phyloP scores from a whole-genome alignment of 768 basidiomycete species.

The Hygrocybe punicea region DNA sequence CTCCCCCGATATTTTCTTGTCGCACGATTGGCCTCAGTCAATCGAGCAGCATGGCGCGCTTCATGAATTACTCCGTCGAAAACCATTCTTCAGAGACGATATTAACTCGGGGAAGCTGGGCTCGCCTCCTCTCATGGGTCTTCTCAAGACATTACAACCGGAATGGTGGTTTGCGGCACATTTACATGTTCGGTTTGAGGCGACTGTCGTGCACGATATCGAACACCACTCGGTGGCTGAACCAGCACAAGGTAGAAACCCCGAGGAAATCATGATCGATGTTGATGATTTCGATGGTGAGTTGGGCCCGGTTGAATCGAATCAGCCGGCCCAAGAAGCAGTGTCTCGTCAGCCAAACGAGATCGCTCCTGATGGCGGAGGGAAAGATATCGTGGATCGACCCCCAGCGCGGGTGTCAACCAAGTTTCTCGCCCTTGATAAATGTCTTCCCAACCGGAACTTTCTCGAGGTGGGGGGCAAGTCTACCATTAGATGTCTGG shows the following conservation, averaged over 20 bases:
- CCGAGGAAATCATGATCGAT: slow-evolving; percentile 50
- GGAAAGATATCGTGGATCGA: slow-evolving; percentile 38
- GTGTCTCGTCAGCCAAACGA: slow-evolving; percentile 47
- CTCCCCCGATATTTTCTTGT: slow-evolving; percentile 74
- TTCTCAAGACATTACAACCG: slow-evolving; percentile 70
- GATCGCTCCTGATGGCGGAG: slow-evolving; percentile 47
- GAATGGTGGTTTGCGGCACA: slow-evolving; percentile 93
- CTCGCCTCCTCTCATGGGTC: slow-evolving; percentile 79
- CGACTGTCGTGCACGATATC: slow-evolving; percentile 47
- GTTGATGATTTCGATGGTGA: slow-evolving; percentile 34
- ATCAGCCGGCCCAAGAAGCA: too few relatives aligned
- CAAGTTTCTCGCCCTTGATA: slow-evolving; percentile 85
- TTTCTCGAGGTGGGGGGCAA: slow-evolving; percentile 68
- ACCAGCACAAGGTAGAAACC: slow-evolving; percentile 30
- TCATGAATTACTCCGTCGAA: slow-evolving; percentile 60
- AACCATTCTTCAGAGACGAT: slow-evolving; percentile 74
- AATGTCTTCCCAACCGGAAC: slow-evolving; percentile 71
- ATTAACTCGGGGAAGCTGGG: slow-evolving; percentile 66
- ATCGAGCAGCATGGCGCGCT: slow-evolving; percentile 83
- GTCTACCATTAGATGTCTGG: background rate
- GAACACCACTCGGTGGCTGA: slow-evolving; percentile 20
- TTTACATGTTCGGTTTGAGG: slow-evolving; percentile 84
- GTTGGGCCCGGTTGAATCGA: too few relatives aligned
- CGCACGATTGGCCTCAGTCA: slow-evolving; percentile 92
- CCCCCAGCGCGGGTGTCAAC: slow-evolving; percentile 41